Evolutionary conservation across 441 rosid genomes (phyloP), one percentile per base, ranked within the genome.

Genomic region (Breynia disticha): DNA sequence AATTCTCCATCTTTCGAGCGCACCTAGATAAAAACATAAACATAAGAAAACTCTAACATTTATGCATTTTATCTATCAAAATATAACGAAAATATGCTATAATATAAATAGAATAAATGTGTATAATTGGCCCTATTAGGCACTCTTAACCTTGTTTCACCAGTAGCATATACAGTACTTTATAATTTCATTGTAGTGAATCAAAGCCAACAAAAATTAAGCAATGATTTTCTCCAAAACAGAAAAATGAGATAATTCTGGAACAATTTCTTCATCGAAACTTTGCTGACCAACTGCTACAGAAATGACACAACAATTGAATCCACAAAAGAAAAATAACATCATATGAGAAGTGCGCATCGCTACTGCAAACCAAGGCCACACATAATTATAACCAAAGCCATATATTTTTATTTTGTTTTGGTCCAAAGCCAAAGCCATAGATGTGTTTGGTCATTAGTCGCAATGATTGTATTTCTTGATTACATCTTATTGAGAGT

Each of bases 391-490:
- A 64, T 51, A 44, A 46, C 51, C 54, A 52, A 52, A 28, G 35
- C 35, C 35, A 28, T 1, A 28, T 9, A 28, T 28, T 28, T 3
- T 28, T 28, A 4, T 3, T 28, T 28, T 28, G 0, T 9, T 9
- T 9, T n/a, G n/a, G n/a, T n/a, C 35, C 35, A 28, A 28, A 28
- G 8, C 35, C 35, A 11, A 41, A 41, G 44, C 44, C 44, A 41
- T 41, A 41, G 5, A 41, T 41, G 43, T 11, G 43, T 11, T 22
- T 22, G 47, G 65, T 70, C 78, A 46, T 52, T 11, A 63, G 66
- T 59, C 50, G 67, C 38, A 65, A 70, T 74, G 57, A 74, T 59
- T 65, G 59, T 59, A 39, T 24, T 19, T 53, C 42, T 65, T 44
- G 32, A 59, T 56, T 61, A 60, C 56, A 14, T 41, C 15, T 9